These are phyloP conservation scores for Micromonas commoda DNA, from an alignment of 139 green algal species.

Conservation along the genomic window DNA sequence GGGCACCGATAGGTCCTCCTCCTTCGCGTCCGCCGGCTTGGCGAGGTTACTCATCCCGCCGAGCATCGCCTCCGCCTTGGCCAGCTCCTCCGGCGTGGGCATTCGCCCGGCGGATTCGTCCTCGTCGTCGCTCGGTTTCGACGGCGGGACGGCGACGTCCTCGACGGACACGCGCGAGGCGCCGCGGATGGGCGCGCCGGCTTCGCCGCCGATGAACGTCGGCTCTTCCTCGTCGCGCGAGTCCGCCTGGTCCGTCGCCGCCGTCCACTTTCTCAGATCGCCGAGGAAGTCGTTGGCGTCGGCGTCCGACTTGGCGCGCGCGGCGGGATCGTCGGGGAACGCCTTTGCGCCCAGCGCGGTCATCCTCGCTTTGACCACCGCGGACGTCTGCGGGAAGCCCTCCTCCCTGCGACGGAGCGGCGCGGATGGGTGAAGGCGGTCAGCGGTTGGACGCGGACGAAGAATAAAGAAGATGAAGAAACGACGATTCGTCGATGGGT, in stretches of 20 bases:
- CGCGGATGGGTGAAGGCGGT: no score
- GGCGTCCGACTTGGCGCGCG: not conserved
- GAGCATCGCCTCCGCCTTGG: not conserved
- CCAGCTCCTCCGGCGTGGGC: not conserved
- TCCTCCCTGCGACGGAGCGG: slow-evolving; percentile 3
- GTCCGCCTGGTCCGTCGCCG: not conserved
- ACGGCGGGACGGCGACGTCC: no score
- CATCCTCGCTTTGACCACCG: not conserved
- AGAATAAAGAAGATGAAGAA: no score
- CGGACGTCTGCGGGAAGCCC: not conserved
- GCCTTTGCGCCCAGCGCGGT: not conserved
- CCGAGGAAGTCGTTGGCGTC: not conserved
- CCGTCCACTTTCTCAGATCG: not conserved
- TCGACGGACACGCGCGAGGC: not conserved
- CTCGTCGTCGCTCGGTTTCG: not conserved
- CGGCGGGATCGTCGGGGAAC: no score
- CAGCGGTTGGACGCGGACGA: no score
- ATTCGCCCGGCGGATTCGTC: not conserved
- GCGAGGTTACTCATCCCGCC: not conserved
- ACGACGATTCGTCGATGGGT: no score
- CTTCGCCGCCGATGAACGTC: not conserved
- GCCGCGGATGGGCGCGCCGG: not conserved
- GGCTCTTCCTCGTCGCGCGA: not conserved
- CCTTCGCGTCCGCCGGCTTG: not conserved
- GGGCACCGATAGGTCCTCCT: not conserved